Base-by-base conservation (phyloP, 2,329 filamentous ascomycete genomes). In the Truncatella angustata region DNA sequence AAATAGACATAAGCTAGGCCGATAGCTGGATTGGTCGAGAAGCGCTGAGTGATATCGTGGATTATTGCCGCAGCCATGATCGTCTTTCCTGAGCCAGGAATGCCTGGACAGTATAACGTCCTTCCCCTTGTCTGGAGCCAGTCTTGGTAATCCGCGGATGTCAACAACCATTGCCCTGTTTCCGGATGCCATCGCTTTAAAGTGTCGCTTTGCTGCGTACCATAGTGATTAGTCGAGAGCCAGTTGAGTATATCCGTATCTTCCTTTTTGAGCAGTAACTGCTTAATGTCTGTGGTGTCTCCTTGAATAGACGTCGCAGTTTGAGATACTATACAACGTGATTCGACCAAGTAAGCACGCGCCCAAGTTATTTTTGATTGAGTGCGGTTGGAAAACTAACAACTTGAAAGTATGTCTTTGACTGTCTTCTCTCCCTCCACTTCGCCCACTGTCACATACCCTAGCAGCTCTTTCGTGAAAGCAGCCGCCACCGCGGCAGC, bases 21-120 rank as follows among this genome's bases (percentile, higher is more conserved):
- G 20, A 71, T 37, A 1, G 4, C 49, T 0, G 10, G 0, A 12
- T 68, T 54, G 1, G 61, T 53, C 0, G 49, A 7, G 34, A 65
- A 68, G 1, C 24, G 34, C 0, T 18, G 47, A 4, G 12, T 12
- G 1, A 81, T 61, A n/a, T 77, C 9, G 2, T 79, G 64, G 0
- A 80, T 56, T 0, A 74, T 66, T 5, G 71, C 67, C 0, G 75
- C 67, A 0, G 72, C 60, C 1, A 75, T 49, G 4, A 77, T 73
- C 0, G 75, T 79, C 58, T 80, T 81, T 1, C 76, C 75, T 0
- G 75, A 71, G 3, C 76, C 76, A 0, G 75, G 74, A 12, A 75
- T 73, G 0, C 76, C 75, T 1, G 68, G 67, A 53, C 74, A 80
- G 55, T 75, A 78, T 0, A 81, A 54, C 0, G 63, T 73, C 24